Base-by-base conservation (phyloP, 441 rosid species). In the Populus hybrid region DNA sequence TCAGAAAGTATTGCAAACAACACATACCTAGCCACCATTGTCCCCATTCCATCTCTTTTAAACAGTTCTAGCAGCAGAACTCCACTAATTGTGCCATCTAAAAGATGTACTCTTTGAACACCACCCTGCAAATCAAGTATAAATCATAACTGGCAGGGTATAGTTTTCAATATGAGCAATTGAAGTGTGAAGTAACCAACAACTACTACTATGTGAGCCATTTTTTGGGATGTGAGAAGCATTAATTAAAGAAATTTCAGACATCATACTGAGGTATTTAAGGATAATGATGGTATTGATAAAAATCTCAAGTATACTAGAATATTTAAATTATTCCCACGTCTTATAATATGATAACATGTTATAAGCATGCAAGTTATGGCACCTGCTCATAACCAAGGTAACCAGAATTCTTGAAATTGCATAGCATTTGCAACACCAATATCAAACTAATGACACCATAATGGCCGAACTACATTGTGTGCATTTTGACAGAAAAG, bases 21-120 rank as follows among this genome's bases (percentile, higher is more conserved):
- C 79, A 78, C 82, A 80, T 84, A 95, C 98, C 98, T 95, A 57
- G 98, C 99, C 28, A 95, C 98, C 99, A 95, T 95, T 64, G 99
- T 95, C 79, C 99, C 99, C 93, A 93, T 88, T 66, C 99, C 99
- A 81, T 95, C 99, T 85, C 99, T 90, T 86, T 94, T 93, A 77
- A 95, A 94, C 75, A 95, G 88, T 83, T 95, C 99, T 83, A 95
- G 81, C 74, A 95, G 83, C 63, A 95, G 82, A 75, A 94, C 98
- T 67, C 99, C 99, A 74, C 95, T 86, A 78, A 92, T 87, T 74
- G 98, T 95, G 76, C 99, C 99, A 85, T 95, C 97, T 78, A 94
- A 80, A 82, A 95, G 90, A 86, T 95, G 99, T 80, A 95, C 99
- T 85, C 99, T 91, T 78, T 92, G 92, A 69, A 95, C 98, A 72